Evolutionary conservation across 306 rosid genomes (phyloP).

Genomic region (Gastrolobium bilobum): DNA sequence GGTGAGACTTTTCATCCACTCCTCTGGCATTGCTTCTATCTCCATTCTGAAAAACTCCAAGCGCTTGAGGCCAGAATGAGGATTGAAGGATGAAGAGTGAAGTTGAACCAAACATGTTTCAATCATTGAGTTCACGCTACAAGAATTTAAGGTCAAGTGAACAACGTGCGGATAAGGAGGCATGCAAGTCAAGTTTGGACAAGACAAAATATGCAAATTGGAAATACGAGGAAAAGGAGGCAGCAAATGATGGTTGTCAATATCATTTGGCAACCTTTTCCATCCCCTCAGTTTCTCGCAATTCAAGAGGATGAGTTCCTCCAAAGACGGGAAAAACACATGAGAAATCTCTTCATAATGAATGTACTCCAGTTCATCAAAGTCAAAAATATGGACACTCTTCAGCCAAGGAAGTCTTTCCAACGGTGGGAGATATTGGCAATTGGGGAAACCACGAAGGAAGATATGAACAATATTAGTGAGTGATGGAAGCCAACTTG

Average conservation of each 20-base stretch:
- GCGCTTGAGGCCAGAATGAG: background rate
- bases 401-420: slow-evolving; percentile 19
- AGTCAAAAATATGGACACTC: fast-evolving
- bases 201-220: fast-evolving
- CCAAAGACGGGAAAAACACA: slow-evolving; percentile 42
- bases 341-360: background rate
- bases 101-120: background rate
- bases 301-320: fast-evolving
- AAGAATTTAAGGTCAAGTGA: background rate
- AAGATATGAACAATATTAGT: background rate
- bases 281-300: slow-evolving; percentile 46
- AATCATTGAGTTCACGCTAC: background rate
- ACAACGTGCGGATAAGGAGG: background rate
- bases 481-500: slow-evolving; percentile 36
- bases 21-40: background rate
- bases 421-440: slow-evolving; percentile 29
- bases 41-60: background rate
- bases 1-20: slow-evolving; percentile 6
- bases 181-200: slow-evolving; percentile 1
- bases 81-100: background rate
- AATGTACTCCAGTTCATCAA: background rate
- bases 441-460: no score
- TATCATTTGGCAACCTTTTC: slow-evolving; percentile 18
- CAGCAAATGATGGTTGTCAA: background rate
- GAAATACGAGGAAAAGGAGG: slow-evolving; percentile 18